These are phyloP conservation scores for Tephrocybe sp. DNA, from an alignment of 768 basidiomycete species.

Conservation along the genomic window DNA sequence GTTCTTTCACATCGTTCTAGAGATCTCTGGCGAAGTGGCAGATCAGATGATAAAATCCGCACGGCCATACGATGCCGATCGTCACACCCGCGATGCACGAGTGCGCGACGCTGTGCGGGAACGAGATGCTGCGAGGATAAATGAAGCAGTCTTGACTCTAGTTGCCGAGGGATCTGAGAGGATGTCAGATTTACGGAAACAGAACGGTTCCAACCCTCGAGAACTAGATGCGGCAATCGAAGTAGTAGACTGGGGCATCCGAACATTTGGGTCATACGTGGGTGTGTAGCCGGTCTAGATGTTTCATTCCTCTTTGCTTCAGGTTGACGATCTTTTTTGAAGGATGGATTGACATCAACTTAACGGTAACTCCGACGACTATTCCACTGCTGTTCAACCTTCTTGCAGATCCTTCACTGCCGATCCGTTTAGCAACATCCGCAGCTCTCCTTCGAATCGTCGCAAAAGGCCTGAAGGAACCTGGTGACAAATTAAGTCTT, in stretches of 20 bases:
- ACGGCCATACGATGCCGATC: conserved; percentile 62
- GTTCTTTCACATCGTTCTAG: conserved; percentile 88
- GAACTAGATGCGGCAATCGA: conserved; percentile 66
- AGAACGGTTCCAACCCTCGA: conserved; percentile 42
- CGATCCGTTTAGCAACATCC: conserved; percentile 82
- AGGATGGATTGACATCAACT: conserved; percentile 99
- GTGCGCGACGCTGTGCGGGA: conserved; percentile 91
- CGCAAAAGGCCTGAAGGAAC: conserved; percentile 92
- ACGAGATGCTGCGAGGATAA: conserved; percentile 83
- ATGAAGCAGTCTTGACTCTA: conserved; percentile 84
- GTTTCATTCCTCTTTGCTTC: not conserved
- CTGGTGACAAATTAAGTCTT: conserved; percentile 85
- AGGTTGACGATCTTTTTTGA: not conserved
- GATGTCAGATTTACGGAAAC: conserved; percentile 53
- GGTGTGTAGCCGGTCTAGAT: conserved; percentile 57
- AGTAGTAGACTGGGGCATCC: conserved; percentile 88
- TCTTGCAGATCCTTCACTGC: conserved; percentile 73
- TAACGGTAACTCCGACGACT: conserved; percentile 90
- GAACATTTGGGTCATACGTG: conserved; percentile 91
- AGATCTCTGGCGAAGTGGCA: conserved; percentile 97
- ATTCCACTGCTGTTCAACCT: conserved; percentile 83
- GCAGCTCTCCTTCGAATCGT: conserved; percentile 81
- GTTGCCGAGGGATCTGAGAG: conserved; percentile 69
- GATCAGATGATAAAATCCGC: conserved; percentile 93
- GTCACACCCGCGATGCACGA: conserved; percentile 79